Conservation (phyloP, 179 eudicot species). For the Beta corolliflora region DNA sequence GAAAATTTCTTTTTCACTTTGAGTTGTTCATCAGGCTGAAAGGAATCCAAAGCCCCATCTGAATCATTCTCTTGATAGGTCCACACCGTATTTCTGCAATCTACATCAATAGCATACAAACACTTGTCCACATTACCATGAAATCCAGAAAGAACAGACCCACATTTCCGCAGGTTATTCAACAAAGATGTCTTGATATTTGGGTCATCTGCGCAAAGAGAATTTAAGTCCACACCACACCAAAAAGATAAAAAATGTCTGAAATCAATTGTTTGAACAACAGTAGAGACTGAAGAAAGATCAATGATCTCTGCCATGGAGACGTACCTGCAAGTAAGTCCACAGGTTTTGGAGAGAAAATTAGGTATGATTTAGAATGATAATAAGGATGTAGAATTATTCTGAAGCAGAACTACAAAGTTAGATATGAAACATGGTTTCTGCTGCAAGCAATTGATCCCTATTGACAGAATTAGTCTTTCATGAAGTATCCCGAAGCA, state of each 20-base stretch:
- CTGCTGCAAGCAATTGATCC: neutral
- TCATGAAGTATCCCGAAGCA: neutral
- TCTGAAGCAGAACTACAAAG: constrained; percentile 1
- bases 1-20: constrained; percentile 71
- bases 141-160: constrained; percentile 64
- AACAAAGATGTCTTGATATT: constrained; percentile 35
- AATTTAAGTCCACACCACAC: constrained; percentile 58
- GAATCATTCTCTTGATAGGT: constrained; percentile 55
- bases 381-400: neutral
- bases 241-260: constrained; percentile 59
- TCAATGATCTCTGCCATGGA: constrained; percentile 83
- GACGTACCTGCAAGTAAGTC: constrained; percentile 61
- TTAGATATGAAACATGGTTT: neutral
- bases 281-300: constrained; percentile 51
- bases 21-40: constrained; percentile 92
- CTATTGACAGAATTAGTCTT: neutral
- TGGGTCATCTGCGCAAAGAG: constrained; percentile 49
- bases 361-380: neutral
- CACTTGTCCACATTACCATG: constrained; percentile 52
- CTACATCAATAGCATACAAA: constrained; percentile 62
- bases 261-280: constrained; percentile 67
- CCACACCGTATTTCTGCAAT: constrained; percentile 90
- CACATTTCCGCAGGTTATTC: constrained; percentile 58
- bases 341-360: neutral
- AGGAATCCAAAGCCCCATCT: constrained; percentile 71